Conservation (phyloP, 129 eudicot species). For the Flaveria trinervia region DNA sequence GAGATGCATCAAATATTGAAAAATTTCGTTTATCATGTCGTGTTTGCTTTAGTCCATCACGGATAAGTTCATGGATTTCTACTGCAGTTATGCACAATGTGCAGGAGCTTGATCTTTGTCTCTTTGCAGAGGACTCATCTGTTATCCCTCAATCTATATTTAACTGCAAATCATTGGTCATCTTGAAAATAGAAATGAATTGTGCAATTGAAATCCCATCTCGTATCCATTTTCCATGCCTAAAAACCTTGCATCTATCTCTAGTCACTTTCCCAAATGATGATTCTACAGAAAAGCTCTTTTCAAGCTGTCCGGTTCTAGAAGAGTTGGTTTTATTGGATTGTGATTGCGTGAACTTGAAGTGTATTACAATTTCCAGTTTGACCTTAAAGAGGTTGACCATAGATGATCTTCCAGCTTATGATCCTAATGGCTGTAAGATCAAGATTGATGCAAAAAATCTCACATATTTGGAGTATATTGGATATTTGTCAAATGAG, state of each 20-base stretch:
- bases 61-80: constrained; percentile 25
- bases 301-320: constrained; percentile 22
- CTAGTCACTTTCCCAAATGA: constrained; percentile 23
- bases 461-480: constrained; percentile 30
- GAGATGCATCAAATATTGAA: constrained; percentile 21
- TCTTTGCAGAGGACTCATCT: constrained; percentile 23
- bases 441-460: constrained; percentile 32
- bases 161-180: constrained; percentile 23
- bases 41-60: constrained; percentile 15
- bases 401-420: constrained; percentile 12
- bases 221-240: constrained; percentile 25
- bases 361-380: constrained; percentile 22
- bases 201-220: constrained; percentile 26
- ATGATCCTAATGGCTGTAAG: constrained; percentile 27
- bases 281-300: constrained; percentile 28
- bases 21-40: constrained; percentile 32
- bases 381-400: constrained; percentile 27
- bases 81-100: constrained; percentile 26
- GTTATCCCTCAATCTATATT: constrained; percentile 30
- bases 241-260: constrained; percentile 30
- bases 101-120: constrained; percentile 32
- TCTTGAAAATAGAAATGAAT: constrained; percentile 27
- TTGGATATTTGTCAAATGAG: constrained; percentile 50
- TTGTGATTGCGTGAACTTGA: constrained; percentile 21
- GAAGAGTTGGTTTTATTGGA: constrained; percentile 32